Evolutionary conservation across 306 rosid genomes (phyloP), one percentile per base, ranked within the genome.

Genomic region (Benincasa hispida): DNA sequence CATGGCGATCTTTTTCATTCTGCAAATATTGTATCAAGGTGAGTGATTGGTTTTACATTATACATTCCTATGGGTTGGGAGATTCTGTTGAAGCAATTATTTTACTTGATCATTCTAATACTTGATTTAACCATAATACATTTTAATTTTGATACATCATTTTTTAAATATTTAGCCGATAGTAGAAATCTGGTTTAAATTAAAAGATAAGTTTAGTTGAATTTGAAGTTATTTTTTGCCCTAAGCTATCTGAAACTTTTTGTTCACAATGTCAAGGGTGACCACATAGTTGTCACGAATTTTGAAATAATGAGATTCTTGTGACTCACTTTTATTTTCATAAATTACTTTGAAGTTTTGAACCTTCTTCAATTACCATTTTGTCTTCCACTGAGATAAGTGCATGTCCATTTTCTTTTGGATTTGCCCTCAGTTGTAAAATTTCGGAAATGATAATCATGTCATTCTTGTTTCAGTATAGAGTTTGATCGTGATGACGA

Each of bases 1-100:
- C 96, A 89, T 11, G 98, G 92, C 54, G 97, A 93, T 84, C 78
- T 93, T 69, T 89, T 91, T 77, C 93, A 93, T 77, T 84, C 97
- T 8, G 93, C 96, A 77, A 91, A 91, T 87, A 88, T 91, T 25
- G 97, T 93, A 35, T 93, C 98, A 35, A 93, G 98, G 98, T 93
- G 84, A 84, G 75, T 14, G 75, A 42, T 45, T 1, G 56, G 15
- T 25, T 8, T 24, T 24, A 69, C 75, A 45, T 45, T 45, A 24
- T 42, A 68, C 22, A 42, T 68, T 42, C 59, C 48, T 7, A 42
- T 7, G 2, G 34, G 35, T 24, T 59, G 66, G 37, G 34, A 69
- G 14, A 39, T 24, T 18, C 32, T 68, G 55, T 57, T 45, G 4
- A 19, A 8, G 35, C 3, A n/a, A 15, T 69, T 50, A 15, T 45